These are phyloP conservation scores for Bruguiera sexangula DNA, from an alignment of 345 rosid species.

Conservation along the genomic window DNA sequence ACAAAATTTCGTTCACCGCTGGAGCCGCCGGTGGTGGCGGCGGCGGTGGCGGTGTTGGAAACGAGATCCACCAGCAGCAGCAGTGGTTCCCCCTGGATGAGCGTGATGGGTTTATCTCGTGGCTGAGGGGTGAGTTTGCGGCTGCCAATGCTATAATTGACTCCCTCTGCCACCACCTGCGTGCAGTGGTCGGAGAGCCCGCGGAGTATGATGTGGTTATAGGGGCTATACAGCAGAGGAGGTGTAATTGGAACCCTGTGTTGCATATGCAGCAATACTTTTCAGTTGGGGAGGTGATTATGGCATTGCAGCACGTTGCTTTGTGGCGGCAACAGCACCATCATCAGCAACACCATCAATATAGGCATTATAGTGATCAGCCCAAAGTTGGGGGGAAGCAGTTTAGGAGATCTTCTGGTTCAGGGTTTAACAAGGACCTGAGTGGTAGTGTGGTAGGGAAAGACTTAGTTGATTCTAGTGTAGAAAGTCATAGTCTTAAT, in stretches of 20 bases:
- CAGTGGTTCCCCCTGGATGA: slow-evolving; percentile 63
- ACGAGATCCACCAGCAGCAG: slow-evolving; percentile 39
- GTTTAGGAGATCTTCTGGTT: slow-evolving; percentile 47
- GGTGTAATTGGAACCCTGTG: slow-evolving; percentile 71
- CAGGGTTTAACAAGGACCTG: slow-evolving; percentile 40
- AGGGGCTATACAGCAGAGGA: slow-evolving; percentile 64
- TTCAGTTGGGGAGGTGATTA: slow-evolving; percentile 52
- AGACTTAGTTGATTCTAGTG: slow-evolving; percentile 36
- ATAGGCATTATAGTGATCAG: slow-evolving; percentile 43
- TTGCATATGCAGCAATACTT: slow-evolving; percentile 80
- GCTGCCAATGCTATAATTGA: slow-evolving; percentile 93
- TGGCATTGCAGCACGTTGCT: slow-evolving; percentile 61
- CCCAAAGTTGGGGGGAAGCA: slow-evolving; percentile 50
- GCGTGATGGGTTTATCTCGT: slow-evolving; percentile 73
- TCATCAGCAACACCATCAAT: slow-evolving; percentile 19
- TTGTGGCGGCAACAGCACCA: slow-evolving; percentile 52
- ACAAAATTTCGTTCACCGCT: slow-evolving; percentile 61
- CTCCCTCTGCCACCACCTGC: slow-evolving; percentile 63
- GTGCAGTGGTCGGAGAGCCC: slow-evolving; percentile 49
- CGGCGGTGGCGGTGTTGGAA: slow-evolving; percentile 9
- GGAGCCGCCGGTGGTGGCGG: not conserved
- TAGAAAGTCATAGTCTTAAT: slow-evolving; percentile 32
- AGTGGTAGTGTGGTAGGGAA: slow-evolving; percentile 38
- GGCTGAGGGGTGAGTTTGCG: slow-evolving; percentile 89
- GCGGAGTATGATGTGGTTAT: slow-evolving; percentile 66